Base-by-base conservation (phyloP, 306 rosid species). In the Phaseolus lunatus region DNA sequence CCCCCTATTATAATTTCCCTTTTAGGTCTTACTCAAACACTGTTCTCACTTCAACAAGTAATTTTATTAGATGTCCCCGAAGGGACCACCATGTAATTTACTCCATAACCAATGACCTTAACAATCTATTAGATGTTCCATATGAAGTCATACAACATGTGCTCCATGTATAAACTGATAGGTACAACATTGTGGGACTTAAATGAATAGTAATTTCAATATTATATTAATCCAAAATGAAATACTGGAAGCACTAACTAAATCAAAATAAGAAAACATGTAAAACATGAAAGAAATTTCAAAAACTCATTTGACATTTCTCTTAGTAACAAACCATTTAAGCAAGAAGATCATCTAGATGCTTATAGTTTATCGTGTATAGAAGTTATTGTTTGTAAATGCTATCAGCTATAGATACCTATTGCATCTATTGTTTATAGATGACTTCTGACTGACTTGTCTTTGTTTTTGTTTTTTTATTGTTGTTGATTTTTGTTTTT, bases 1-100 rank as follows among this genome's bases (percentile, higher is more conserved):
- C n/a, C 44, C 16, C 20, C 54, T 8, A 50, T 50, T 19, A 48
- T 39, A 73, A 59, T 74, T 72, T 33, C 53, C 11, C 57, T 53
- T 47, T 61, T 45, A 75, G 44, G 26, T 56, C 68, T 18, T 65
- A 24, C 29, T 67, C 81, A 45, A 48, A 76, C 50, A 37, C 57
- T 2, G 2, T 41, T 70, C 41, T 48, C 53, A 29, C 26, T 57
- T 73, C 16, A 43, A 0, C 44, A 9, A 8, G 11, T 37, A 37
- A 9, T 37, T 37, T 37, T 37, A 37, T 8, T 2, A 0, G 43
- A 7, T 37, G 11, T 31, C 7, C 35, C 7, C 6, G 7, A 31
- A 31, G 35, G 49, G 5, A 12, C 6, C 64, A 61, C 24, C 67
- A 5, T 31, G 35, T 31, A 50, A 61, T 29, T 20, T 59, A 66